Evolutionary conservation across 192 early-diverging fungal genomes (phyloP), one percentile per base, ranked within the genome.

Genomic region (Linnemannia elongata): DNA sequence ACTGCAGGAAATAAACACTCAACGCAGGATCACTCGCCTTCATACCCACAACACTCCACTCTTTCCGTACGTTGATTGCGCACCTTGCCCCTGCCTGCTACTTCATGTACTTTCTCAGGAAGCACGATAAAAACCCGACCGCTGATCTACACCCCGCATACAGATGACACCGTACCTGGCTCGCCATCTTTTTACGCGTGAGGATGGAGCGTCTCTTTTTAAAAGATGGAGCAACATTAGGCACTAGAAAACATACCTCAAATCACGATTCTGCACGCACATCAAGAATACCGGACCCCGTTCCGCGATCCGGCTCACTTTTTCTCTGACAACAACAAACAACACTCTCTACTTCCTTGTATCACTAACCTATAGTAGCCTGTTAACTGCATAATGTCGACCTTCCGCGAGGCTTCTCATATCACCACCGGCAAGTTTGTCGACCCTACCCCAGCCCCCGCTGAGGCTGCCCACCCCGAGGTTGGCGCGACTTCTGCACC

Each of bases 401-500:
- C 84, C 49, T 73, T 77, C 35, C 89, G 87, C 74, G 89, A 88
- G 72, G 82, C 87, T 69, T 66, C 78, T 22, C 70, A 79, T 30
- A 82, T 91, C 38, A 78, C 91, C 68, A 79, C 79, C 47, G 86
- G 78, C 55, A 84, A 90, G 63, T 93, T 91, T 76, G 95, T 98
- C 44, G 98, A 99, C 86, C 92, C 96, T 39, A 95, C 93, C 24
- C 96, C 97, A 38, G 91, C 95, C 57, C 95, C 97, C 38, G 88
- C 90, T 27, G 87, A 93, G 42, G 93, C 95, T 18, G 80, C 90
- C 9, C 97, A 98, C 9, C 92, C 94, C 30, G 97, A 99, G 86
- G 92, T 99, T 47, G 97, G 98, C n/a, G 83, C 90, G 49, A 96
- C 97, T 35, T 97, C 97, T 20, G 97, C 97, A 27, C 97, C 97